phyloP scores from a whole-genome alignment of 2,329 filamentous ascomycete genomes.

The Ophiostoma perfectum region DNA sequence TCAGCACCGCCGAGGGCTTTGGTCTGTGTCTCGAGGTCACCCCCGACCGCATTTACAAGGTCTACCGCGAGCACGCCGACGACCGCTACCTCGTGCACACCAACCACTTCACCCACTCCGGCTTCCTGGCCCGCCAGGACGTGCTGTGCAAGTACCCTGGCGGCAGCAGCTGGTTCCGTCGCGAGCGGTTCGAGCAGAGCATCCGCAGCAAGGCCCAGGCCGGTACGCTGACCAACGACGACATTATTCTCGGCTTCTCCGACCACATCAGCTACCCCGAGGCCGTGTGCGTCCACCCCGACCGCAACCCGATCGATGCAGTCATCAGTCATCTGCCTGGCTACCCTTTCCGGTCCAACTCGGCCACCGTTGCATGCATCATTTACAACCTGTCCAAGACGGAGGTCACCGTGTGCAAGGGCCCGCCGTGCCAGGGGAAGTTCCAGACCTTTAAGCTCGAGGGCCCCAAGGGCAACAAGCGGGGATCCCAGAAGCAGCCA shows the following conservation, averaged over 20 bases:
- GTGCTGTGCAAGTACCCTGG: conserved; percentile 26
- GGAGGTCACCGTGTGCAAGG: conserved; percentile 28
- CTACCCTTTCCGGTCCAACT: conserved; percentile 23
- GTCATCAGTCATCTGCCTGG: conserved; percentile 22
- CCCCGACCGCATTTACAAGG: conserved; percentile 26
- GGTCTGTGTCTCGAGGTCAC: conserved; percentile 30
- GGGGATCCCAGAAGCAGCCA: conserved; percentile 14
- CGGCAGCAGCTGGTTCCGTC: conserved; percentile 28
- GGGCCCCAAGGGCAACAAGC: conserved; percentile 16
- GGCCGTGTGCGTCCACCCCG: conserved; percentile 28
- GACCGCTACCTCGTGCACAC: conserved; percentile 29
- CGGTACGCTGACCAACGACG: conserved; percentile 16
- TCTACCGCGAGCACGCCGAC: conserved; percentile 23
- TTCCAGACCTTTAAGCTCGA: conserved; percentile 23
- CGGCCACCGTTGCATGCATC: conserved; percentile 29
- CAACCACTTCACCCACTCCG: conserved; percentile 30
- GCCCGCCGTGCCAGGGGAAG: conserved; percentile 28
- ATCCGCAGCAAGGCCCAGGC: conserved; percentile 18
- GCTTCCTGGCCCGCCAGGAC: conserved; percentile 26
- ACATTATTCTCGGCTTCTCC: conserved; percentile 26
- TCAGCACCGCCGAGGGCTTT: conserved; percentile 27
- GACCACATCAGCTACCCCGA: conserved; percentile 29
- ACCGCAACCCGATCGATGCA: conserved; percentile 20
- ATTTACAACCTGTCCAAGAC: conserved; percentile 27
- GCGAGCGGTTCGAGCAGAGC: conserved; percentile 23